Conservation (phyloP, 2,329 filamentous ascomycete species). For the Alternaria infectoria region DNA sequence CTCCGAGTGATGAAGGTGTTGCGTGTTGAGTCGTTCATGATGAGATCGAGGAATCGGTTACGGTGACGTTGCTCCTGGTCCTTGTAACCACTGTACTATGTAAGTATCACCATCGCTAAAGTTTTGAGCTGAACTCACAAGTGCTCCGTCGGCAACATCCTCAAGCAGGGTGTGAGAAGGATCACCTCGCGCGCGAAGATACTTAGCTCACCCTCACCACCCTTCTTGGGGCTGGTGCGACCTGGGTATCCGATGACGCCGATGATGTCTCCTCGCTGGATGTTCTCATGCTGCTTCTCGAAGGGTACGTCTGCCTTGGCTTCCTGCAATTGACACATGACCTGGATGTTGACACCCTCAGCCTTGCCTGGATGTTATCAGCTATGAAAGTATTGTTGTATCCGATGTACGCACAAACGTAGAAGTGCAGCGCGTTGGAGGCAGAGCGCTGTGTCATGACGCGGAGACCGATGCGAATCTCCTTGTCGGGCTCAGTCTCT, state of each 20-base stretch:
- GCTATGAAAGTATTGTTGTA: not conserved
- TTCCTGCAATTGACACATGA: conserved; percentile 89
- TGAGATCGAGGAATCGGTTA: conserved; percentile 91
- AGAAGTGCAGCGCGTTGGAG: conserved; percentile 38
- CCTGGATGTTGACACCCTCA: conserved; percentile 80
- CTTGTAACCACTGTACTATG: conserved; percentile 77
- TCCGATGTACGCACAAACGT: conserved; percentile 26
- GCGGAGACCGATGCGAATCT: conserved; percentile 79
- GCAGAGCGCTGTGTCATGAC: conserved; percentile 65
- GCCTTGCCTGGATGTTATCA: conserved; percentile 59
- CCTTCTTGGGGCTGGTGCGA: conserved; percentile 85
- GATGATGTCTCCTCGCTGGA: conserved; percentile 91
- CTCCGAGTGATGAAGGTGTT: conserved; percentile 84
- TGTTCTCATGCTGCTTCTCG: conserved; percentile 84
- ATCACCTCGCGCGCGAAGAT: conserved; percentile 89
- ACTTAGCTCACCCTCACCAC: conserved; percentile 89
- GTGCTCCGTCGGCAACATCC: conserved; percentile 77
- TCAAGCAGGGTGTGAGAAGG: conserved; percentile 88
- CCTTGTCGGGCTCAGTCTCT: conserved; percentile 76
- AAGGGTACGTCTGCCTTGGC: conserved; percentile 73
- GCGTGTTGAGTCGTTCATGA: conserved; percentile 90
- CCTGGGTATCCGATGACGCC: conserved; percentile 85
- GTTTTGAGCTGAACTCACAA: conserved; percentile 49
- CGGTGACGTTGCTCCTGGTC: conserved; percentile 93
- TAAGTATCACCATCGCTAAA: not conserved